A percentile compares a stretch with the other conserved stretches of the same genome.
Conservation (phyloP, 768 basidiomycete genomes). For the button mushroom (Agaricus bisporus) region DNA sequence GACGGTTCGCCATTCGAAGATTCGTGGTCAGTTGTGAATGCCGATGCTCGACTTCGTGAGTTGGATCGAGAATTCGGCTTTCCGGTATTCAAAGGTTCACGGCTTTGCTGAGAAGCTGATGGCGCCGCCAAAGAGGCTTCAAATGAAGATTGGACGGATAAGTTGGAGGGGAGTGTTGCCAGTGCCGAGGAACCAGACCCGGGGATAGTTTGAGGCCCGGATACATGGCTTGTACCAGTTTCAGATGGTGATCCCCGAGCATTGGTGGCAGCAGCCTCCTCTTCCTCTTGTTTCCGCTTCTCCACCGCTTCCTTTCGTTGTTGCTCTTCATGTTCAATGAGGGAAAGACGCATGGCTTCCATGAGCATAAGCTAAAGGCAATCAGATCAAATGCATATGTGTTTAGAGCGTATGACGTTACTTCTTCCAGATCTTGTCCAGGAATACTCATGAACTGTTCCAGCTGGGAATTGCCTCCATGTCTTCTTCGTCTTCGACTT, state of each 20-base stretch:
- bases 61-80: constrained; percentile 26
- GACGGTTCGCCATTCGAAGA: constrained; percentile 23
- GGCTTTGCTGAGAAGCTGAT: constrained; percentile 15
- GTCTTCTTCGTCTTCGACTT: constrained; percentile 53
- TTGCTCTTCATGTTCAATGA: constrained; percentile 93
- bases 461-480: constrained; percentile 48
- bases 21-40: constrained; percentile 21
- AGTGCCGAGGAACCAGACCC: constrained; percentile 28
- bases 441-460: constrained; percentile 69
- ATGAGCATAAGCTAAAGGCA: constrained; percentile 83
- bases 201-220: constrained; percentile 18
- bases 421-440: constrained; percentile 93
- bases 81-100: constrained; percentile 16
- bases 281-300: constrained; percentile 47
- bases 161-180: constrained; percentile 22
- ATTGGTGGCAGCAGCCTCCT: constrained; percentile 26
- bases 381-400: neutral
- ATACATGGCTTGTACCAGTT: constrained; percentile 12
- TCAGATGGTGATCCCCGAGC: constrained; percentile 6
- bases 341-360: constrained; percentile 96
- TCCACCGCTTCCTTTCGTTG: constrained; percentile 73
- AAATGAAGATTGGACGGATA: constrained; percentile 24
- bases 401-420: constrained; percentile 27
- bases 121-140: constrained; percentile 18
- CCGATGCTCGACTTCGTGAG: constrained; percentile 33